Base-by-base conservation (phyloP, 148 eudicot genomes). In the Silene uniflora region DNA sequence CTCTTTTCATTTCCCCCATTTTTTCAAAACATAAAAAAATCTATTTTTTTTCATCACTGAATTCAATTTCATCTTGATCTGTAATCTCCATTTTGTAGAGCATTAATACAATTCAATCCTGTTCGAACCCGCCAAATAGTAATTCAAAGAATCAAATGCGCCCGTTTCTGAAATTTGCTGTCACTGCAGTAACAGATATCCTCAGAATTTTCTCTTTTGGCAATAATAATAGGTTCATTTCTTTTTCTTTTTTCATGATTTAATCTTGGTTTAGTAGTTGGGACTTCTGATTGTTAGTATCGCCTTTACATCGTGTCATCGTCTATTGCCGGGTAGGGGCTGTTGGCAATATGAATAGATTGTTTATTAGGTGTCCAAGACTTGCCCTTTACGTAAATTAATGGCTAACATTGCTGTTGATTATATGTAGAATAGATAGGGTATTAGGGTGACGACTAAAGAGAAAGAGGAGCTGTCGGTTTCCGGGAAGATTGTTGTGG, bases 161-260 rank as follows among this genome's bases (percentile, higher is more conserved):
- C 9, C 75, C 66, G 49, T 13, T 84, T 1, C 65, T 88, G 35
- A 84, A 80, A 74, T 35, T 84, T 67, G 81, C 83, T 3, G 87
- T 88, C 5, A 72, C 29, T 46, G 91, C 83, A 46, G 59, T 86
- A 42, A 88, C 91, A 0, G 83, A 88, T 65, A 11, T 27, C 19
- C 87, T 92, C 72, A 77, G 97, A 77, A 73, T 90, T 64, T 78
- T 89, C 74, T 81, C 88, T 17, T 59, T 79, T 65, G 22, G 27
- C 71, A 66, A 63, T 65, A 72, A 54, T 69, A 81, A 49, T 49
- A 0, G 81, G 89, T 85, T 21, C 1, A 21, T 9, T 23, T 64
- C 16, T n/a, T 1, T 22, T 29, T 58, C 58, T 25, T 32, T 39
- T 17, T 47, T 18, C 17, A 25, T 21, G 18, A 71, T 58, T 71